These are phyloP conservation scores for Fusarium albosuccineum DNA, from an alignment of 2,329 filamentous ascomycete genomes.

Conservation along the genomic window DNA sequence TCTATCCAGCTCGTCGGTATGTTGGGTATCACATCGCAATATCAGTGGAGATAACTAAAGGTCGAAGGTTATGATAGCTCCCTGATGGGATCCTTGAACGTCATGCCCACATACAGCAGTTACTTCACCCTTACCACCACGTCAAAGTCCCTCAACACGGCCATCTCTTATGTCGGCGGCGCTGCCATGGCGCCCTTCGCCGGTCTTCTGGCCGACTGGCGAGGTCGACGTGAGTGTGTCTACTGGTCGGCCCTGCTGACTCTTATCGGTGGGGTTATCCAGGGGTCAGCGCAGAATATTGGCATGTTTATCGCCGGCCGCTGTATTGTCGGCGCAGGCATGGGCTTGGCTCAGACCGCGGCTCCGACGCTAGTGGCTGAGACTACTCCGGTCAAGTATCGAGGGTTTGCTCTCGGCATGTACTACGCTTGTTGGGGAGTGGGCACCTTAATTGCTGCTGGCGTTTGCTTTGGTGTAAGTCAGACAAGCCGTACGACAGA, in stretches of 20 bases:
- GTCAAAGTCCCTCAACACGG: constrained; percentile 23
- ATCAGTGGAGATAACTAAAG: too few relatives aligned
- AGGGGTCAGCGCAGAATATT: constrained; percentile 9
- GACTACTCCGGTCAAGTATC: constrained; percentile 16
- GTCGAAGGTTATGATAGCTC: constrained; percentile 8
- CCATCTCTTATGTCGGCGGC: constrained; percentile 13
- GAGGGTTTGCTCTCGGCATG: constrained; percentile 17
- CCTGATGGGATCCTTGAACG: constrained; percentile 20
- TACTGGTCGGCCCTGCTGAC: constrained; percentile 8
- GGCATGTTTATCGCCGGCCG: constrained; percentile 23
- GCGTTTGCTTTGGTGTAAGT: constrained; percentile 17
- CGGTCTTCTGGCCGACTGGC: constrained; percentile 38
- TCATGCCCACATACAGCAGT: constrained; percentile 17
- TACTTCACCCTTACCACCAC: constrained; percentile 25
- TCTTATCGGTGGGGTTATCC: constrained; percentile 16
- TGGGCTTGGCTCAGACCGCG: constrained; percentile 19
- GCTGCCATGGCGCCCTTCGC: constrained; percentile 13
- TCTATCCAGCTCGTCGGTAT: constrained; percentile 9
- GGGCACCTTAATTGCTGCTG: constrained; percentile 20
- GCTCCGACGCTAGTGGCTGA: constrained; percentile 19
- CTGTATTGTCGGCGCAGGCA: constrained; percentile 12
- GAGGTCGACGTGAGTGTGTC: constrained; percentile 3
- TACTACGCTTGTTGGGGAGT: constrained; percentile 23
- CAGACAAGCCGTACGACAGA: background rate
- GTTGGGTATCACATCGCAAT: too few relatives aligned